phyloP scores from a whole-genome alignment of 1,139 yeast species.

The Taphrina wiesneri region DNA sequence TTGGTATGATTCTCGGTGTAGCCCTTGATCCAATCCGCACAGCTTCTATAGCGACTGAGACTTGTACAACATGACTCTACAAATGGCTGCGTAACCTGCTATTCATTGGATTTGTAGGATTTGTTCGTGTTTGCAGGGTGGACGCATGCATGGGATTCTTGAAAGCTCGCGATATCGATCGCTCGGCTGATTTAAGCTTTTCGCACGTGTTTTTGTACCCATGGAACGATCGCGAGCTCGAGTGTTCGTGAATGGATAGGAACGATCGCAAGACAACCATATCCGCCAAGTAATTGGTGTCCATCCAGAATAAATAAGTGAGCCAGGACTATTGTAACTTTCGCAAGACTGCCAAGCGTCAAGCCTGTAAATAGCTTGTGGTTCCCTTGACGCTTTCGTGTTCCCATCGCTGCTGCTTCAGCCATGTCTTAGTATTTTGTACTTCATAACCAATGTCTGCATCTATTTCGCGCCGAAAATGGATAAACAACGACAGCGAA shows the following conservation, averaged over 20 bases:
- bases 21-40: too few species aligned
- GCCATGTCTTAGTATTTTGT: background rate
- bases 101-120: too few species aligned
- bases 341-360: background rate
- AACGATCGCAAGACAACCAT: background rate
- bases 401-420: background rate
- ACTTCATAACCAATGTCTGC: background rate
- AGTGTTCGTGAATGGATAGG: background rate
- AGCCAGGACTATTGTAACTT: background rate
- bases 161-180: too few species aligned
- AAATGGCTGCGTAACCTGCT: too few species aligned
- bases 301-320: too few species aligned
- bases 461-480: conserved; percentile 10
- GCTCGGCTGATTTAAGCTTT: conserved; percentile 1
- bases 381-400: background rate
- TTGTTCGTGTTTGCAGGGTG: too few species aligned
- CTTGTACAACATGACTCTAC: too few species aligned
- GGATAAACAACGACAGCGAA: conserved; percentile 24
- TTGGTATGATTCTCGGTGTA: too few species aligned
- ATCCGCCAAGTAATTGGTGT: too few species aligned
- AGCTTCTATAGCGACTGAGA: too few species aligned
- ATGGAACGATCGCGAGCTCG: background rate
- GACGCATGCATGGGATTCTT: too few species aligned
- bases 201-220: background rate
- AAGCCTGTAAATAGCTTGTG: background rate